These are phyloP conservation scores for Penicillium griseofulvum DNA, from an alignment of 2,329 filamentous ascomycete genomes.

Conservation along the genomic window DNA sequence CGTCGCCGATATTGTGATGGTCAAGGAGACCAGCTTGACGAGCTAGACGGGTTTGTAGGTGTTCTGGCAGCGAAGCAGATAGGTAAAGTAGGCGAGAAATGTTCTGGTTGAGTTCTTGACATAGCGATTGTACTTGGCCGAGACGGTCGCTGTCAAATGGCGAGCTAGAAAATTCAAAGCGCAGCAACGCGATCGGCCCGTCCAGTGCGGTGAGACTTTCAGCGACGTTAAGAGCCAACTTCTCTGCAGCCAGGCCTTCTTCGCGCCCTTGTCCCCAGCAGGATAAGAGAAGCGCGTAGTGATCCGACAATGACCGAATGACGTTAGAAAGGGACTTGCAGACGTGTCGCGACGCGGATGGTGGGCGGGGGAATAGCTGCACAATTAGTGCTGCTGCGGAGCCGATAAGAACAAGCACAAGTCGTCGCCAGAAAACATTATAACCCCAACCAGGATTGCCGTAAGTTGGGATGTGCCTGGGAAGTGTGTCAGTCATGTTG, in stretches of 20 bases:
- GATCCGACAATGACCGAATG: slow-evolving; percentile 46
- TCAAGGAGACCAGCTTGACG: slow-evolving; percentile 43
- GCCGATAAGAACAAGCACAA: slow-evolving; percentile 46
- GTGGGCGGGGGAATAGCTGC: slow-evolving; percentile 49
- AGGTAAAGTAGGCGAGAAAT: slow-evolving; percentile 38
- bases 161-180: slow-evolving; percentile 41
- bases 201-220: slow-evolving; percentile 35
- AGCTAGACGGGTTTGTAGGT: slow-evolving; percentile 43
- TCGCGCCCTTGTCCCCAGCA: slow-evolving; percentile 39
- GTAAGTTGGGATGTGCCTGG: slow-evolving; percentile 43
- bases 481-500: neutral
- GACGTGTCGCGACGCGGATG: slow-evolving; percentile 48
- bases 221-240: slow-evolving; percentile 33
- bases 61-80: slow-evolving; percentile 35
- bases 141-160: slow-evolving; percentile 38
- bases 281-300: slow-evolving; percentile 51
- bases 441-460: slow-evolving; percentile 51
- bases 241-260: slow-evolving; percentile 28
- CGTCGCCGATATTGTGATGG: slow-evolving; percentile 47
- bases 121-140: slow-evolving; percentile 31
- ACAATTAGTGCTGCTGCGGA: slow-evolving; percentile 46
- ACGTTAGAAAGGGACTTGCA: slow-evolving; percentile 47
- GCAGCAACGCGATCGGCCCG: slow-evolving; percentile 34
- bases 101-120: slow-evolving; percentile 33
- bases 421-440: slow-evolving; percentile 50